Evolutionary conservation across 805 yeast genomes (phyloP).

Genomic region (Candida andamanensis): DNA sequence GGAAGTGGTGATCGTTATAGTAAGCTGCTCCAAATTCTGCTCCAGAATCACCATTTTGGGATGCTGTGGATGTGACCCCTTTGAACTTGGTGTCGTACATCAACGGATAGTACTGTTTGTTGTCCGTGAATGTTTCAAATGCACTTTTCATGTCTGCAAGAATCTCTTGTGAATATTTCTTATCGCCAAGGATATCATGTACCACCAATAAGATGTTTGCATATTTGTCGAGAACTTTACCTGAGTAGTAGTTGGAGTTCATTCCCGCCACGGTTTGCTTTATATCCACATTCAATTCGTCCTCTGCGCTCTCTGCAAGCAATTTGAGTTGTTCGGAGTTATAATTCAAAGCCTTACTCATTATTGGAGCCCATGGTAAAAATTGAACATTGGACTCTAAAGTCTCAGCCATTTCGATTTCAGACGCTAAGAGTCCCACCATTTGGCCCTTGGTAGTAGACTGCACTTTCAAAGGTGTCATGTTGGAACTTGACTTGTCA

Average conservation of each 20-base stretch:
- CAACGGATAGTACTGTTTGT: constrained; percentile 45
- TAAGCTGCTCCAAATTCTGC: constrained; percentile 68
- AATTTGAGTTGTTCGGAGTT: constrained; percentile 39
- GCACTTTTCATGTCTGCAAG: constrained; percentile 38
- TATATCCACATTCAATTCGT: constrained; percentile 45
- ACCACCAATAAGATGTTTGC: constrained; percentile 52
- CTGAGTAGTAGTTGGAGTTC: constrained; percentile 46
- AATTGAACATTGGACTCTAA: constrained; percentile 37
- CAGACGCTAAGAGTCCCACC: constrained; percentile 40
- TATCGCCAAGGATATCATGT: constrained; percentile 43
- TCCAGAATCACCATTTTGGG: constrained; percentile 39
- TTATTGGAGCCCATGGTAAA: constrained; percentile 40
- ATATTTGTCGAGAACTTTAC: constrained; percentile 52
- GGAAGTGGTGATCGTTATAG: constrained; percentile 86
- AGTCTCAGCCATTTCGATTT: constrained; percentile 33
- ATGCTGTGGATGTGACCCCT: constrained; percentile 52
- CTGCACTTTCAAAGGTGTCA: constrained; percentile 39
- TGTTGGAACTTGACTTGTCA: constrained; percentile 17
- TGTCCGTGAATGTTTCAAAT: constrained; percentile 33
- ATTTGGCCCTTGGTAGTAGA: constrained; percentile 51
- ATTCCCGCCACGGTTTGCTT: constrained; percentile 29
- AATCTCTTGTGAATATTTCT: constrained; percentile 30
- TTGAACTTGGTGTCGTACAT: constrained; percentile 51
- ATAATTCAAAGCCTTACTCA: constrained; percentile 29
- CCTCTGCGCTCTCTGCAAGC: constrained; percentile 42